Base-by-base conservation (phyloP, 805 yeast species). In the Kluyveromyces starmeri region DNA sequence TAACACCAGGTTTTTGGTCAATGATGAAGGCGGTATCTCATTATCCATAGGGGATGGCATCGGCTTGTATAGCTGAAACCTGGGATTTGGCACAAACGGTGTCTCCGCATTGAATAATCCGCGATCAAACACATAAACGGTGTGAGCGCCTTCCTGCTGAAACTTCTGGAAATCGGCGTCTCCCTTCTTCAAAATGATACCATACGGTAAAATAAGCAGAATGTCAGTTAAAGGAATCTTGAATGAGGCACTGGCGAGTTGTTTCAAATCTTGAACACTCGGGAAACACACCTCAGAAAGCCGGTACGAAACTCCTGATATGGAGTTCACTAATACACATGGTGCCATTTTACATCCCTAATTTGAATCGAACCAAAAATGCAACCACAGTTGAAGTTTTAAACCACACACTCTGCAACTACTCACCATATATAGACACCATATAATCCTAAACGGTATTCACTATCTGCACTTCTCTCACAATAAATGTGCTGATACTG, bases 201-300 rank as follows among this genome's bases (percentile, higher is more conserved):
- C 88, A 51, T 70, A 76, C 1, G 85, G 73, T 2, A 85, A 68
- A 24, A 81, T 55, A 10, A 81, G 58, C 43, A 80, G 64, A 27
- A 68, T 44, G 34, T 67, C 64, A 17, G 55, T 61, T 1, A 44
- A 22, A 0, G 70, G 64, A 2, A 72, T 68, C 27, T 46, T 46
- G 52, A 72, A 65, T 25, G 63, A 57, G 4, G 57, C 51, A 5
- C 62, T 39, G 14, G 72, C 61, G 42, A 59, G 67, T 19, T 49
- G 57, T 41, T 63, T 67, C 20, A 73, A 49, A 15, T 66, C 59
- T 26, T 68, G 70, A 32, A 69, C 42, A 4, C 62, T 53, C 34
- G 56, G 54, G 44, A 69, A 70, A 23, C 53, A 30, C 7, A 30
- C 10, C 12, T 30, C 17, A 11, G 33, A 20, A 17, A 30, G 22